phyloP scores from a whole-genome alignment of 345 rosid species.

The Schrenkiella parvula region DNA sequence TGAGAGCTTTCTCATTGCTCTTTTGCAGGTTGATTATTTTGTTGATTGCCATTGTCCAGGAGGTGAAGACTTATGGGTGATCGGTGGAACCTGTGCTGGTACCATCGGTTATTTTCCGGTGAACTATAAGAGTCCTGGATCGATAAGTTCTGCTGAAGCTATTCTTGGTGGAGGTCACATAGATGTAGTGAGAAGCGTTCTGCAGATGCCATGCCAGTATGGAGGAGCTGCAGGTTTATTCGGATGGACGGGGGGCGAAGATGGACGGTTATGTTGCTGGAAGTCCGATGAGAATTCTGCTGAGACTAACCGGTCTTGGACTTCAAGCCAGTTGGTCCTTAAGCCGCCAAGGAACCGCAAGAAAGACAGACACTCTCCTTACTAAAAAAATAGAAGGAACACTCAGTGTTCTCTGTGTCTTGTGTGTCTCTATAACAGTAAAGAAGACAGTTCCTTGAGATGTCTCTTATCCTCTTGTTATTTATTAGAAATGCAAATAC shows the following conservation, averaged over 20 bases:
- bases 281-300: conserved; percentile 50
- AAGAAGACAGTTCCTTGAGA: background rate
- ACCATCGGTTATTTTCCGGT: conserved; percentile 81
- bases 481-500: background rate
- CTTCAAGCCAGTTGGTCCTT: conserved; percentile 50
- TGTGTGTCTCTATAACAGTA: background rate
- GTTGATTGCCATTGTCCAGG: conserved; percentile 73
- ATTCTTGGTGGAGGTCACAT: conserved; percentile 81
- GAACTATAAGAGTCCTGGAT: conserved; percentile 36
- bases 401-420: background rate
- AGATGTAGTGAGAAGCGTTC: conserved; percentile 61
- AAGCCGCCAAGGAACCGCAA: conserved; percentile 41
- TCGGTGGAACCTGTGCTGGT: conserved; percentile 80
- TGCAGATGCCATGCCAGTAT: conserved; percentile 52
- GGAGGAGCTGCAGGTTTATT: conserved; percentile 52
- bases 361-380: conserved; percentile 60
- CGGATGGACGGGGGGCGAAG: conserved; percentile 96
- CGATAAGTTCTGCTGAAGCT: conserved; percentile 64
- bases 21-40: conserved; percentile 82
- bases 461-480: background rate
- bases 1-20: background rate
- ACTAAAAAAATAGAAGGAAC: conserved; percentile 12
- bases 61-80: conserved; percentile 74
- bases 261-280: conserved; percentile 95
- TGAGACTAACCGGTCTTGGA: conserved; percentile 58